Evolutionary conservation across 305 asterid species (phyloP), one percentile per base, ranked within the genome.

Genomic region (Solanum hybrid): DNA sequence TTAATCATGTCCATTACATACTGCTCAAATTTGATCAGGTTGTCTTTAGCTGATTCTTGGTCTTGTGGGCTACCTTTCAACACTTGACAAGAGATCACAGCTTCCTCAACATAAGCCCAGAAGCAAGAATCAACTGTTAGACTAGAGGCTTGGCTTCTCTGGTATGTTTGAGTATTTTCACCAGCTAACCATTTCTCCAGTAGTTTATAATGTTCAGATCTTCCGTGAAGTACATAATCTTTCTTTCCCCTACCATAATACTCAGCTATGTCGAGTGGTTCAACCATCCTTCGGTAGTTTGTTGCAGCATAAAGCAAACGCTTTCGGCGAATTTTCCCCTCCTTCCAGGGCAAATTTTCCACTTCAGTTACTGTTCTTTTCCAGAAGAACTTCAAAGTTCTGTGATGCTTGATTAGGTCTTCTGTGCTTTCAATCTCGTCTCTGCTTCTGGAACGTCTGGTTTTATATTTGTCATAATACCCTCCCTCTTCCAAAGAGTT

Each of bases 71-170:
- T 89, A 51, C 91, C 88, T 31, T 86, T 91, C 87, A 88, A 79
- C 40, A 56, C 87, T 73, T 12, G 17, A 75, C 91, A 90, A 56
- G 87, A 90, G 79, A 92, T 78, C 69, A 85, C 22, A 56, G 91
- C 92, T 78, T 92, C 93, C 90, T 92, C 93, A 76, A 90, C 92
- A 86, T 88, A 86, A 29, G 92, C 93, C 93, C 93, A 92, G 66
- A 92, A 90, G 80, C 91, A 90, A 51, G 93, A 92, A 88, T 90
- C 91, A 42, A 85, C 89, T 1, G 92, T 90, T 32, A 90, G 90
- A 90, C 90, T 86, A 79, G 89, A 31, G 14, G 93, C 89, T 64
- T 60, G 76, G 24, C 56, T 89, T 56, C 89, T 88, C 87, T 56
- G 87, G 86, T 85, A 79, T 29, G 66, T 60, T 14, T 66, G 29